phyloP scores from a whole-genome alignment of 1,284 basidiomycete genomes.

The Ustilago curta region DNA sequence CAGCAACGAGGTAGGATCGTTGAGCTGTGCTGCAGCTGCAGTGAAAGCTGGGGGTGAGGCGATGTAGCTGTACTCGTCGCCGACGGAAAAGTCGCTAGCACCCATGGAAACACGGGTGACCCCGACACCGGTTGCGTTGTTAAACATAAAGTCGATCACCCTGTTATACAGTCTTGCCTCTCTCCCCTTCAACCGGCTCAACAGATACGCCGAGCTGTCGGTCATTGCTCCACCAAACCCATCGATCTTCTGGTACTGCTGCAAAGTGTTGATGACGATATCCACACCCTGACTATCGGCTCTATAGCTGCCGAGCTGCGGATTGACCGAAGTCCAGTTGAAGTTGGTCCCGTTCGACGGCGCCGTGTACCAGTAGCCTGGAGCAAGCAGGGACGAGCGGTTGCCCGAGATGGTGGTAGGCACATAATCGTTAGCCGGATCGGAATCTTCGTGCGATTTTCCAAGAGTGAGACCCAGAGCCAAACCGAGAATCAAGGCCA shows the following conservation, averaged over 20 bases:
- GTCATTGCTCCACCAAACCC: constrained; percentile 57
- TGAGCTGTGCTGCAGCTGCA: constrained; percentile 17
- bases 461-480: constrained; percentile 37
- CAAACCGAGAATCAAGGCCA: constrained; percentile 35
- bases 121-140: constrained; percentile 48
- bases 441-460: constrained; percentile 19
- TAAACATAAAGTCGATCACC: constrained; percentile 55
- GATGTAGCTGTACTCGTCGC: constrained; percentile 35
- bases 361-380: constrained; percentile 34
- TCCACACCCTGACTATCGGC: constrained; percentile 47
- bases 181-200: constrained; percentile 35
- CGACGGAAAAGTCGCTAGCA: constrained; percentile 49
- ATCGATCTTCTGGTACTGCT: constrained; percentile 41
- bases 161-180: constrained; percentile 37
- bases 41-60: constrained; percentile 16
- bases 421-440: constrained; percentile 28
- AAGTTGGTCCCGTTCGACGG: constrained; percentile 40
- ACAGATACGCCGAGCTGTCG: constrained; percentile 48
- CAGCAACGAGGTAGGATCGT: constrained; percentile 29
- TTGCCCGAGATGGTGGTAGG: constrained; percentile 25
- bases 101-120: constrained; percentile 52
- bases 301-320: constrained; percentile 25
- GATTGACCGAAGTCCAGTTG: constrained; percentile 34
- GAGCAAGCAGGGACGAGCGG: constrained; percentile 27
- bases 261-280: constrained; percentile 45